Evolutionary conservation across 225 moss, liverwort and hornwort genomes (phyloP).

Genomic region (Thuidium tamariscinum): DNA sequence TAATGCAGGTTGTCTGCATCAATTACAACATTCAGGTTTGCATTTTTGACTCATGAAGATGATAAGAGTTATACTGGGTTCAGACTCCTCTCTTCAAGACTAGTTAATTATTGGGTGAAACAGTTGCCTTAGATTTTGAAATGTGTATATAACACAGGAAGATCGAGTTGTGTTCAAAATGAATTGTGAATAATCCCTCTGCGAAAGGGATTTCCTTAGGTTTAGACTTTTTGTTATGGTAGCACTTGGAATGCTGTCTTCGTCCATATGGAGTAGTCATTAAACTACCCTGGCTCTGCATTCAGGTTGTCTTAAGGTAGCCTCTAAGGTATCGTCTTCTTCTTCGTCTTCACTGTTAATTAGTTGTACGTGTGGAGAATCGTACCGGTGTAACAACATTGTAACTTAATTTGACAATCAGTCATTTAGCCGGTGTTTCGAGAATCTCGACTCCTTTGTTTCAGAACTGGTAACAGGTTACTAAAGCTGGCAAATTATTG

Average conservation of each 20-base stretch:
- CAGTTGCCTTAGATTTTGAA: background rate
- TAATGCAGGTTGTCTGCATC: background rate
- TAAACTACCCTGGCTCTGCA: background rate
- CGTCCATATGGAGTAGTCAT: background rate
- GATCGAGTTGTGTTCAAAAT: background rate
- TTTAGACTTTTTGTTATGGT: background rate
- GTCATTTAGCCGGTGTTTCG: background rate
- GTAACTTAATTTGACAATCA: background rate
- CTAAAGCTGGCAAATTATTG: background rate
- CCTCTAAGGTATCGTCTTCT: background rate
- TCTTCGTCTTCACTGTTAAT: background rate
- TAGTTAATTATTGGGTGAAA: background rate
- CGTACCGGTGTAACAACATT: background rate
- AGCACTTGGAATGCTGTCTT: background rate
- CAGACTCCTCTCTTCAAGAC: background rate
- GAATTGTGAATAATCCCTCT: background rate
- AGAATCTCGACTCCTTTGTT: background rate
- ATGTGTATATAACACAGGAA: background rate
- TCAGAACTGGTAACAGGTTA: background rate
- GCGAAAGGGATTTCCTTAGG: background rate
- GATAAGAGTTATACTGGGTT: background rate
- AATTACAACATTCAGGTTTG: background rate
- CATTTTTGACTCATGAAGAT: background rate
- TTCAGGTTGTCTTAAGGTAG: background rate
- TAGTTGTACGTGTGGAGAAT: background rate